Percentiles rank a stretch among this genome's conserved stretches.
Evolutionary conservation across 768 basidiomycete species (phyloP).

Genomic region (Calocybe indica): DNA sequence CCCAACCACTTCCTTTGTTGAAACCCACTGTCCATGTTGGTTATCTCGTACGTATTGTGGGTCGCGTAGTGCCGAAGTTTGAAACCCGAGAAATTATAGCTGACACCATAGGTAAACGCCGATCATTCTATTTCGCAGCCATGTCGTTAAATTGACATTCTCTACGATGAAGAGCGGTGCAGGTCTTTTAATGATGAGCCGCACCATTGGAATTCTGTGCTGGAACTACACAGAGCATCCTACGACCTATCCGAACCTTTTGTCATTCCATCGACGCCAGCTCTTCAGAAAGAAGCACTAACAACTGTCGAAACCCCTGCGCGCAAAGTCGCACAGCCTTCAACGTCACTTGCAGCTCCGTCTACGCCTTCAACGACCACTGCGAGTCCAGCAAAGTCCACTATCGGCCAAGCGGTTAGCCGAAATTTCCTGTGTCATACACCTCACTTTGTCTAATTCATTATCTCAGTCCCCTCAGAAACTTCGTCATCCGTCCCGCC

Average conservation of each 20-base stretch:
- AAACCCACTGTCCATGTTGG: constrained; percentile 41
- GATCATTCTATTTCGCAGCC: not conserved
- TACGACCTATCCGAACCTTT: constrained; percentile 51
- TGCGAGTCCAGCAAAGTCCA: constrained; percentile 21
- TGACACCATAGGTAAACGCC: constrained; percentile 43
- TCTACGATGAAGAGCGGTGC: constrained; percentile 31
- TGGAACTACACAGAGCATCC: constrained; percentile 41
- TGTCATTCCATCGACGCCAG: constrained; percentile 28
- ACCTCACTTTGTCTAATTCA: not conserved
- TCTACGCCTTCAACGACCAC: constrained; percentile 15
- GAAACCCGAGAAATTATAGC: constrained; percentile 41
- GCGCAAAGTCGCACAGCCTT: no score
- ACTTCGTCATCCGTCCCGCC: constrained; percentile 67
- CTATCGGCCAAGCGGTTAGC: not conserved
- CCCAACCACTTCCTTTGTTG: constrained; percentile 13
- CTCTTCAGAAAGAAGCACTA: not conserved
- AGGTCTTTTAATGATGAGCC: constrained; percentile 53
- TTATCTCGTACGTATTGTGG: constrained; percentile 37
- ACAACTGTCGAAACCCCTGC: not conserved
- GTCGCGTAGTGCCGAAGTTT: constrained; percentile 34
- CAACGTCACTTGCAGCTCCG: constrained; percentile 11
- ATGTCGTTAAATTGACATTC: not conserved
- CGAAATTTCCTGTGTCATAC: not conserved
- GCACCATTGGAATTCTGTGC: constrained; percentile 47
- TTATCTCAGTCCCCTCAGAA: constrained; percentile 30